Base-by-base conservation (phyloP, 2,329 filamentous ascomycete species). In the Alternaria burnsii region DNA sequence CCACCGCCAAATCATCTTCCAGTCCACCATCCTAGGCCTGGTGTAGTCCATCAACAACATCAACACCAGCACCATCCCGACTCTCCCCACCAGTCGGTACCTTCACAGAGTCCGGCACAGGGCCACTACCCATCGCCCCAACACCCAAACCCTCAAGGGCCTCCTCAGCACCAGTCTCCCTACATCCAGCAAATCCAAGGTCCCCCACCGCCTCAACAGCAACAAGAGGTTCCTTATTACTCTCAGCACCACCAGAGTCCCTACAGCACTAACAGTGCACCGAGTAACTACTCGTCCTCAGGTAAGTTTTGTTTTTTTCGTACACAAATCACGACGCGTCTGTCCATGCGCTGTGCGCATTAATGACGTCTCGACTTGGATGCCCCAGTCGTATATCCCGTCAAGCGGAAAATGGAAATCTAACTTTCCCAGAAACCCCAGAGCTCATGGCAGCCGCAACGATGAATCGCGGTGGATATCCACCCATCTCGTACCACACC, bases 401-500 rank as follows among this genome's bases (percentile, higher is more conserved):
- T 28, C 44, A 44, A 53, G 52, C 41, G 47, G 55, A 62, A 26
- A 41, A 38, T 65, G 52, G 47, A 48, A 54, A 63, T 64, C 79
- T 82, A 64, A 90, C 89, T 81, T 84, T 72, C 82, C 86, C 88
- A 91, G 91, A 92, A 80, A 88, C 90, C 79, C 88, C 89, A 76
- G 87, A 89, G 76, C 82, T 85, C 74, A 90, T 90, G 88, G 87
- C 88, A 65, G 84, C 87, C 69, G 85, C 87, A 70, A 87, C 87
- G 67, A 89, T 90, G 85, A 88, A 87, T 77, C 85, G 88, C 71
- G 80, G 86, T 65, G 72, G 70, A 20, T 97, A 96, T 78, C 94
- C 94, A 70, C 92, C 93, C 62, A 97, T 97, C 76, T 73, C 72
- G 22, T 97, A 97, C 78, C 92, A 97, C 79, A 96, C 94, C 18